Evolutionary conservation across 768 basidiomycete species (phyloP).

Genomic region (Punctularia strigosozonata): DNA sequence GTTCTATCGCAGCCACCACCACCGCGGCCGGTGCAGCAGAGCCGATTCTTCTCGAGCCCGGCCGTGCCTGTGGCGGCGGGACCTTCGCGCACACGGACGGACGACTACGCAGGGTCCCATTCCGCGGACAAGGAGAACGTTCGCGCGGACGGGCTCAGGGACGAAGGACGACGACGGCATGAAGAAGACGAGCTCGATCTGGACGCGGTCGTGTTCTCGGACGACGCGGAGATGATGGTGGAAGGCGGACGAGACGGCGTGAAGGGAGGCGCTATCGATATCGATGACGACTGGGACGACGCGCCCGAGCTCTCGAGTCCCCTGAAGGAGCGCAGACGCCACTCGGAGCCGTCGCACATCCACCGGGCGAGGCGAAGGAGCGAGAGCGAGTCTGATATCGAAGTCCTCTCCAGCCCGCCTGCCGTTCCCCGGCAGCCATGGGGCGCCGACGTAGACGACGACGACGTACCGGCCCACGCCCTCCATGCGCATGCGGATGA

Average conservation of each 20-base stretch:
- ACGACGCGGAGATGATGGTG: slow-evolving; percentile 25
- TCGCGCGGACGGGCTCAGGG: too few species aligned
- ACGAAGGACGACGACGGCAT: slow-evolving; percentile 12
- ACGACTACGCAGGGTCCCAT: slow-evolving; percentile 10
- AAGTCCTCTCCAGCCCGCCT: slow-evolving; percentile 40
- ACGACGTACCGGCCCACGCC: slow-evolving; percentile 8
- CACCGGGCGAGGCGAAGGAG: slow-evolving; percentile 1
- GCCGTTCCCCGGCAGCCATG: too few species aligned
- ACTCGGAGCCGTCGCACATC: slow-evolving; percentile 4
- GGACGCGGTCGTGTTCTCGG: slow-evolving; percentile 25
- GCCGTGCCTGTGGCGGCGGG: slow-evolving; percentile 1
- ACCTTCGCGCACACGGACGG: slow-evolving; percentile 6
- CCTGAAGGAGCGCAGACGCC: slow-evolving; percentile 21
- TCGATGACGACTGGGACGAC: slow-evolving; percentile 16
- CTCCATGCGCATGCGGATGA: too few species aligned
- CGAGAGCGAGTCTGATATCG: slow-evolving; percentile 28
- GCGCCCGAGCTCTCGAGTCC: slow-evolving; percentile 64
- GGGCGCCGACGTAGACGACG: too few species aligned
- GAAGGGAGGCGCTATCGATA: neutral
- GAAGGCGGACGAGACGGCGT: neutral
- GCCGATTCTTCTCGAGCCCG: slow-evolving; percentile 12
- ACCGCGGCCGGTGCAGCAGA: slow-evolving; percentile 1
- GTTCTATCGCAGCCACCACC: neutral
- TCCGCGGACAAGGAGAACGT: slow-evolving; percentile 33
- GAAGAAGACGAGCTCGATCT: slow-evolving; percentile 18